These are phyloP conservation scores for Scheffersomyces parashehatae DNA, from an alignment of 1,139 yeast species.

Conservation along the genomic window DNA sequence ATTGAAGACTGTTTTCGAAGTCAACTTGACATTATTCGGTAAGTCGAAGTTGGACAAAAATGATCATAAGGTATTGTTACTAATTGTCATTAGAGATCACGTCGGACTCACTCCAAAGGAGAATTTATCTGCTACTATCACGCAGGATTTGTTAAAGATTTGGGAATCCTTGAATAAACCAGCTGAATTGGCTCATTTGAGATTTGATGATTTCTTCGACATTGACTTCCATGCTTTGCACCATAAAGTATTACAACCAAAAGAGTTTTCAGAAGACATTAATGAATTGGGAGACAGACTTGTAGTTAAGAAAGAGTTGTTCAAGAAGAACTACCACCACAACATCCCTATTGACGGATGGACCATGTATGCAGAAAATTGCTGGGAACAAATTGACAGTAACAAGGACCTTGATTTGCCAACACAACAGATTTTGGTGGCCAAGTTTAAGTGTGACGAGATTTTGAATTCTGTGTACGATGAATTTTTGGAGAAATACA, in stretches of 20 bases:
- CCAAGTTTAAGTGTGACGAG: slow-evolving; percentile 93
- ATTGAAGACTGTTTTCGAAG: slow-evolving; percentile 93
- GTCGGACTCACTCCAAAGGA: slow-evolving; percentile 83
- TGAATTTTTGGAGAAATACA: slow-evolving; percentile 42
- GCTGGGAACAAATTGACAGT: slow-evolving; percentile 92
- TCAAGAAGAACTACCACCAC: slow-evolving; percentile 76
- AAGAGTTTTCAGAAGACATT: slow-evolving; percentile 68
- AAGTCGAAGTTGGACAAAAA: slow-evolving; percentile 33
- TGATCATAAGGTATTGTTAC: slow-evolving; percentile 66
- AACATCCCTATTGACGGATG: slow-evolving; percentile 93
- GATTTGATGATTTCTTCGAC: slow-evolving; percentile 79
- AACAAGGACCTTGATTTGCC: slow-evolving; percentile 95
- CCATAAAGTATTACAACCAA: slow-evolving; percentile 82
- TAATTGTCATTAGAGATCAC: slow-evolving; percentile 92
- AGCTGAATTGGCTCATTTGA: slow-evolving; percentile 49
- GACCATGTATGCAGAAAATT: slow-evolving; percentile 85
- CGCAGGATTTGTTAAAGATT: slow-evolving; percentile 68
- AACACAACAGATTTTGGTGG: slow-evolving; percentile 92
- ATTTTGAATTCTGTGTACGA: slow-evolving; percentile 56
- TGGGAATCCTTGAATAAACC: slow-evolving; percentile 85
- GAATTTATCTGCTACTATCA: slow-evolving; percentile 67
- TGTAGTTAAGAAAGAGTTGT: slow-evolving; percentile 48
- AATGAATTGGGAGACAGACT: slow-evolving; percentile 63
- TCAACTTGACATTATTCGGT: slow-evolving; percentile 79
- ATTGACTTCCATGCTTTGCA: slow-evolving; percentile 78